Conservation (phyloP, 768 basidiomycete species). For the Trametes sanguinea region DNA sequence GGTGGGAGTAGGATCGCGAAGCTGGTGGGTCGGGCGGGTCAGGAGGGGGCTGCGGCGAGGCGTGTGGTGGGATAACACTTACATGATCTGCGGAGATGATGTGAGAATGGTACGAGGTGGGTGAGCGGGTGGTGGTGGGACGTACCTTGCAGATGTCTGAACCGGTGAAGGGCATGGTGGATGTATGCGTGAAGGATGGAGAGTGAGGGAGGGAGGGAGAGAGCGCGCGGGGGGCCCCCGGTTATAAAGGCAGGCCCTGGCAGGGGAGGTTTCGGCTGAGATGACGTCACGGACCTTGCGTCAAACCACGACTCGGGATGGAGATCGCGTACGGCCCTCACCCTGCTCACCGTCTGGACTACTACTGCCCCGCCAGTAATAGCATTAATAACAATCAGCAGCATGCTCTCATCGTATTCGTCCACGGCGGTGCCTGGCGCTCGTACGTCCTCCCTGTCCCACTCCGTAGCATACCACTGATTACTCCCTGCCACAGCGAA, state of each 20-base stretch:
- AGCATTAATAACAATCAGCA: not conserved
- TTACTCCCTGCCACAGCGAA: slow-evolving; percentile 49
- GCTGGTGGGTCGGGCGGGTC: slow-evolving; percentile 34
- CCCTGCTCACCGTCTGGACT: slow-evolving; percentile 52
- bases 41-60: not conserved
- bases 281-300: slow-evolving; percentile 18
- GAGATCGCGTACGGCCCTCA: slow-evolving; percentile 32
- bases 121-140: not conserved
- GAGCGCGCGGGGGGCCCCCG: not conserved
- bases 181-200: slow-evolving; percentile 15
- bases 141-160: slow-evolving; percentile 80
- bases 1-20: slow-evolving; percentile 78
- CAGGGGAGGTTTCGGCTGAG: slow-evolving; percentile 6
- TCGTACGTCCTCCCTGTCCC: slow-evolving; percentile 47
- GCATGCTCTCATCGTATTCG: slow-evolving; percentile 61
- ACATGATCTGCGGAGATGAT: slow-evolving; percentile 45
- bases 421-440: slow-evolving; percentile 87
- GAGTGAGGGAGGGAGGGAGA: not conserved
- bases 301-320: slow-evolving; percentile 2
- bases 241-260: slow-evolving; percentile 1
- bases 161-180: slow-evolving; percentile 65
- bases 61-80: slow-evolving; percentile 17
- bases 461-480: slow-evolving; percentile 13
- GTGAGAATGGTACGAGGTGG: not conserved
- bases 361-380: slow-evolving; percentile 40